Conservation (phyloP, 371 early-diverging fungal species). For the Zychaea mexicana region DNA sequence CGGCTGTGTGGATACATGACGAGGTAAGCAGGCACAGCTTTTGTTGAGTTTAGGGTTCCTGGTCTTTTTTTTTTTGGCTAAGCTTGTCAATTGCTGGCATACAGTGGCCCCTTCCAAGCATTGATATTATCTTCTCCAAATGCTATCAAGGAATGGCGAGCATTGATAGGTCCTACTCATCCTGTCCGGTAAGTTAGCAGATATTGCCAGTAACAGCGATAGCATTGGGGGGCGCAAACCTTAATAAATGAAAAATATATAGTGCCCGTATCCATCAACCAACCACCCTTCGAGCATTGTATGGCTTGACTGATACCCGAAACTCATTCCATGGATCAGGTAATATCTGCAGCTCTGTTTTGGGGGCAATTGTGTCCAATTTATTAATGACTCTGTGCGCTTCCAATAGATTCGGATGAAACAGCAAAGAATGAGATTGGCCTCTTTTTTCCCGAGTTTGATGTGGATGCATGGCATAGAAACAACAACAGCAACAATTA, state of each 20-base stretch:
- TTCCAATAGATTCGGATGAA: constrained; percentile 53
- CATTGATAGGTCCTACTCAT: constrained; percentile 69
- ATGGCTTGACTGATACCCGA: constrained; percentile 81
- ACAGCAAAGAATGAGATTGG: constrained; percentile 59
- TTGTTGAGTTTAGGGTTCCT: background rate
- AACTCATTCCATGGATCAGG: constrained; percentile 85
- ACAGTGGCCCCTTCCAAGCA: constrained; percentile 65
- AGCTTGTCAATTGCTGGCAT: no score
- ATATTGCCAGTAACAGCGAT: background rate
- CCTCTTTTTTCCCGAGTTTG: constrained; percentile 62
- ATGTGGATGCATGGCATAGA: constrained; percentile 15
- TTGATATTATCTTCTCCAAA: constrained; percentile 59
- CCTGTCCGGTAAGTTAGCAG: constrained; percentile 54
- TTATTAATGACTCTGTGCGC: background rate
- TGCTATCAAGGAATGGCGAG: constrained; percentile 66
- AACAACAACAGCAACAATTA: background rate
- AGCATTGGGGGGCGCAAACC: background rate
- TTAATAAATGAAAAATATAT: background rate
- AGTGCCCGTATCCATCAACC: constrained; percentile 69
- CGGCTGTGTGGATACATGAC: constrained; percentile 74
- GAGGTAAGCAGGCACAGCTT: constrained; percentile 36
- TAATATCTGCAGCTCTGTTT: constrained; percentile 14
- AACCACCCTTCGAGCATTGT: constrained; percentile 66
- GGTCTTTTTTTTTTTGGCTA: background rate
- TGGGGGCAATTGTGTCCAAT: background rate